These are phyloP conservation scores for Magnaporthales sp. DNA, from an alignment of 2,329 filamentous ascomycete genomes.

Conservation along the genomic window DNA sequence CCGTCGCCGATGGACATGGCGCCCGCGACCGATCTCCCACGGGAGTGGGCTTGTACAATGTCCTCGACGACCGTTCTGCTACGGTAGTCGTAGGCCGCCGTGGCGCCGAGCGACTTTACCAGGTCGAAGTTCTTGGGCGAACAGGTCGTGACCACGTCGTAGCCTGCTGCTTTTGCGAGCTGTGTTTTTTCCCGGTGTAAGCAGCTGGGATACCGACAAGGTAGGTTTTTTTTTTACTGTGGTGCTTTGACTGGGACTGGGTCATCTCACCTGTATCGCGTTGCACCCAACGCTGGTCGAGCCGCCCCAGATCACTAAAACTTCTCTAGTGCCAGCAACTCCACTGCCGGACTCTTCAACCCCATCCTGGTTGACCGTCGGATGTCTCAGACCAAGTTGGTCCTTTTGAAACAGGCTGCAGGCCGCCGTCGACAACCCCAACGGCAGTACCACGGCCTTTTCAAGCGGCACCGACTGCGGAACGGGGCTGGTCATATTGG, in stretches of 20 bases:
- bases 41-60: slow-evolving; percentile 6
- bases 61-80: slow-evolving; percentile 10
- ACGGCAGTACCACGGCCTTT: slow-evolving; percentile 17
- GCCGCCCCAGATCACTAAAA: slow-evolving; percentile 30
- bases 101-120: slow-evolving; percentile 26
- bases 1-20: slow-evolving; percentile 10
- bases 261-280: slow-evolving; percentile 20
- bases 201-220: neutral
- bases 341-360: neutral
- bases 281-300: slow-evolving; percentile 34
- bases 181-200: slow-evolving; percentile 17
- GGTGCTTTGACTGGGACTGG: neutral
- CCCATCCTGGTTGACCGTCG: neutral
- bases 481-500: slow-evolving; percentile 9
- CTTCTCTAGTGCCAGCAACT: slow-evolving; percentile 3
- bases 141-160: slow-evolving; percentile 30
- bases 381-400: slow-evolving; percentile 12
- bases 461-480: slow-evolving; percentile 17
- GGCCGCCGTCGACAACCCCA: slow-evolving; percentile 19
- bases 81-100: slow-evolving; percentile 28
- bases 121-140: slow-evolving; percentile 22
- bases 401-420: slow-evolving; percentile 16
- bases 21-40: slow-evolving; percentile 6
- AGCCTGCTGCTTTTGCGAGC: slow-evolving; percentile 32
- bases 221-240: neutral